phyloP scores from a whole-genome alignment of 768 basidiomycete species.

The Rhodotorula paludigena region DNA sequence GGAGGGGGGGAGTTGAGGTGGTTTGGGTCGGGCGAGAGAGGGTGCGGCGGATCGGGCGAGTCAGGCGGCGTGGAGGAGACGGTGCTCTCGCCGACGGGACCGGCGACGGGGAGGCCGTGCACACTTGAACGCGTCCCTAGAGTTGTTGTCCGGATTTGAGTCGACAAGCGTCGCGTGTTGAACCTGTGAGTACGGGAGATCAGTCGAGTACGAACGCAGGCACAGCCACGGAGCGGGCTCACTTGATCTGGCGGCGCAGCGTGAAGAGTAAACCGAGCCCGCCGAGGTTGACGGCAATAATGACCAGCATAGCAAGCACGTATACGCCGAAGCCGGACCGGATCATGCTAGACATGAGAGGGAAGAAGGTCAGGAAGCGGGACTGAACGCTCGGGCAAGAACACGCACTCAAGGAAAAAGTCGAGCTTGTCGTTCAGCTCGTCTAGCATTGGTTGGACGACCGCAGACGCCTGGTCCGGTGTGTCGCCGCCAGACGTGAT shows the following conservation, averaged over 20 bases:
- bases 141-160: neutral
- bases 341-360: neutral
- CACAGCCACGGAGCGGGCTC: neutral
- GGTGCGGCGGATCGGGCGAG: neutral
- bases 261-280: conserved; percentile 16
- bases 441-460: neutral
- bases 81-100: neutral
- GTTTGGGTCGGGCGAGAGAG: neutral
- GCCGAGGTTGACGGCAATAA: conserved; percentile 10
- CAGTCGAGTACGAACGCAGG: rapidly evolving
- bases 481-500: neutral
- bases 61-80: neutral
- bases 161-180: conserved; percentile 12
- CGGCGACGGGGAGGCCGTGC: neutral
- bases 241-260: conserved; percentile 19
- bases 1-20: neutral
- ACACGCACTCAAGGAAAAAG: neutral
- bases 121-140: neutral
- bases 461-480: neutral
- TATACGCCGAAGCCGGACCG: neutral
- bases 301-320: neutral
- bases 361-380: too few relatives aligned
- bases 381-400: neutral
- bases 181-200: neutral
- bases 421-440: neutral